Conservation (phyloP, 192 early-diverging fungal genomes). For the Lobosporangium transversale region DNA sequence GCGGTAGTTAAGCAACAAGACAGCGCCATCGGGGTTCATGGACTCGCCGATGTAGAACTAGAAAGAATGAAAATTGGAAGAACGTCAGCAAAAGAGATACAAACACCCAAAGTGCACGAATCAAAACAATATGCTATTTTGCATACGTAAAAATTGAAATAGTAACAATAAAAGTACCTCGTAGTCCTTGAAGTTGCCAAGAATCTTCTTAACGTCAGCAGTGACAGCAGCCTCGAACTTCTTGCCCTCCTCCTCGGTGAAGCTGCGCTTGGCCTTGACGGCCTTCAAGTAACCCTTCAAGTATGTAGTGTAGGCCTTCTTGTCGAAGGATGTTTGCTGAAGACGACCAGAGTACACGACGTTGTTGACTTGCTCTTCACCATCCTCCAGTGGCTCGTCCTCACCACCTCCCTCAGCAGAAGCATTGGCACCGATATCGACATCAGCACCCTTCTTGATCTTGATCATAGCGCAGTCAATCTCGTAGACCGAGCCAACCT, state of each 20-base stretch:
- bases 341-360: constrained; percentile 86
- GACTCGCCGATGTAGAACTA: constrained; percentile 91
- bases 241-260: constrained; percentile 8
- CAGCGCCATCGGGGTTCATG: constrained; percentile 90
- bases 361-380: constrained; percentile 79
- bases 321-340: constrained; percentile 80
- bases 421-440: constrained; percentile 94
- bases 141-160: background rate
- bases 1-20: constrained; percentile 93
- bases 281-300: constrained; percentile 95
- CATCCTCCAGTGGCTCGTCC: constrained; percentile 74
- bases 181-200: constrained; percentile 76
- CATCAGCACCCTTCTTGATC: constrained; percentile 69
- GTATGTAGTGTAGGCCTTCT: constrained; percentile 91
- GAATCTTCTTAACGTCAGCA: constrained; percentile 80
- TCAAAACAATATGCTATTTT: background rate
- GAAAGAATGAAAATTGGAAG: background rate
- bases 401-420: constrained; percentile 87
- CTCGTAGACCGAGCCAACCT: constrained; percentile 75
- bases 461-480: constrained; percentile 77
- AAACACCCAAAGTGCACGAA: too few relatives aligned
- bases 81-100: background rate
- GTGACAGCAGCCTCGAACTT: constrained; percentile 62
- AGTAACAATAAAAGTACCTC: constrained; percentile 19
- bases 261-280: constrained; percentile 71